These are phyloP conservation scores for Podaxis sp. DNA, from an alignment of 768 basidiomycete genomes.

Conservation along the genomic window DNA sequence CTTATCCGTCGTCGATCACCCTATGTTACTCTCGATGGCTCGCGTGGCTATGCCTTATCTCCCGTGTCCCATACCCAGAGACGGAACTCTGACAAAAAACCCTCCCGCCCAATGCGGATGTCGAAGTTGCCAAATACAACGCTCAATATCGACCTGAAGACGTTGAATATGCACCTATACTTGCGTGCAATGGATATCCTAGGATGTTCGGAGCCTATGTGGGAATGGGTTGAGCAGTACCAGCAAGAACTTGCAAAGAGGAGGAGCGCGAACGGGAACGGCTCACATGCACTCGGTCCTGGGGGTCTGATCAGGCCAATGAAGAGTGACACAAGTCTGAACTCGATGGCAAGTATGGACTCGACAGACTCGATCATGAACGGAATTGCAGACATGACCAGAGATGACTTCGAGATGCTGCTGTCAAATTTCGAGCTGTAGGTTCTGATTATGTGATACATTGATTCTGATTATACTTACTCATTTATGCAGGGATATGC, in stretches of 20 bases:
- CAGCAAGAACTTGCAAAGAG: slow-evolving; percentile 26
- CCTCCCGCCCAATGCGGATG: slow-evolving; percentile 14
- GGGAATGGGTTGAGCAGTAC: slow-evolving; percentile 64
- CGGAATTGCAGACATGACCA: slow-evolving; percentile 44
- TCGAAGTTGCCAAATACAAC: slow-evolving; percentile 49
- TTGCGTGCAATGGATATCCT: slow-evolving; percentile 60
- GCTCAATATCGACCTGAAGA: slow-evolving; percentile 51
- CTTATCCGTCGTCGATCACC: slow-evolving; percentile 36
- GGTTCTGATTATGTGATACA: slow-evolving; percentile 22
- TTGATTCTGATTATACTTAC: neutral
- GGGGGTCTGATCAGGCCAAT: neutral
- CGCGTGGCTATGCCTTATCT: slow-evolving; percentile 37
- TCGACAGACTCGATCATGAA: slow-evolving; percentile 24
- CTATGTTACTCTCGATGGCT: slow-evolving; percentile 43
- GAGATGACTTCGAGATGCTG: slow-evolving; percentile 60
- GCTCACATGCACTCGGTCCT: neutral
- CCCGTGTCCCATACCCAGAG: slow-evolving; percentile 28
- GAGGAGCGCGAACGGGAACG: slow-evolving; percentile 4
- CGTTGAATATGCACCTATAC: slow-evolving; percentile 61
- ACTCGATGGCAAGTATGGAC: slow-evolving; percentile 11
- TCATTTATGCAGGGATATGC: slow-evolving; percentile 51
- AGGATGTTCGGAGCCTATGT: slow-evolving; percentile 72
- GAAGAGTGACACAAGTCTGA: slow-evolving; percentile 13
- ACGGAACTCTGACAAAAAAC: slow-evolving; percentile 13
- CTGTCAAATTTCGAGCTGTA: slow-evolving; percentile 58